A percentile compares a stretch with the other conserved stretches of the same genome.
Evolutionary conservation across 208 protist genomes (phyloP).

Genomic region (Trichomonas vaginalis): DNA sequence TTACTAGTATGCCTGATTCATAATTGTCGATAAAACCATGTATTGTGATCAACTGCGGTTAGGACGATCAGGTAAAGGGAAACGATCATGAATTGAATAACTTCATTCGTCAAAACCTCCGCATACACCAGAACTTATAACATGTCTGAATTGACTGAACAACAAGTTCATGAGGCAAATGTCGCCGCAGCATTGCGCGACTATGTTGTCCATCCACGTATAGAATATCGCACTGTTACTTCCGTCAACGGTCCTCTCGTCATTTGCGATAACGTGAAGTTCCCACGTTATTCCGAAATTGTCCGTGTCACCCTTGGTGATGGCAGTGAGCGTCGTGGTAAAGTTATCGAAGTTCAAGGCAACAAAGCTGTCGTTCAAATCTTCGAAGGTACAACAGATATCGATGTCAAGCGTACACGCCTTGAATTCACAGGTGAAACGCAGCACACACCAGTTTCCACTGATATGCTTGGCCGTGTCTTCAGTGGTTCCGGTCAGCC

Average conservation of each 20-base stretch:
- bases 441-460: constrained; percentile 86
- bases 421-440: constrained; percentile 97
- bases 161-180: background rate
- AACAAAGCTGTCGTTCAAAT: constrained; percentile 97
- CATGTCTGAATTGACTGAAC: too few relatives aligned
- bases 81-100: too few relatives aligned
- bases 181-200: background rate
- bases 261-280: constrained; percentile 94
- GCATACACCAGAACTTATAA: too few relatives aligned
- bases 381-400: constrained; percentile 95
- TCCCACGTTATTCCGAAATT: constrained; percentile 96
- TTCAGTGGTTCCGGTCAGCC: constrained; percentile 98
- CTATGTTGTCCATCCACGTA: background rate
- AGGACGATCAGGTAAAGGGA: too few relatives aligned
- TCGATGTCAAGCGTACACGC: constrained; percentile 44
- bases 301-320: constrained; percentile 91
- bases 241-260: constrained; percentile 98
- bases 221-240: constrained; percentile 90
- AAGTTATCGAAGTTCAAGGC: constrained; percentile 94
- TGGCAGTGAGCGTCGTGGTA: constrained; percentile 70
- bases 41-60: too few relatives aligned
- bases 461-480: constrained; percentile 97
- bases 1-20: too few relatives aligned
- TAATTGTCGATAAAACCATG: too few relatives aligned
- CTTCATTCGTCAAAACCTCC: too few relatives aligned